A percentile compares a stretch with the other conserved stretches of the same genome.
Evolutionary conservation across 495 filamentous ascomycete genomes (phyloP).

Genomic region (Astrocystis sublimbata): DNA sequence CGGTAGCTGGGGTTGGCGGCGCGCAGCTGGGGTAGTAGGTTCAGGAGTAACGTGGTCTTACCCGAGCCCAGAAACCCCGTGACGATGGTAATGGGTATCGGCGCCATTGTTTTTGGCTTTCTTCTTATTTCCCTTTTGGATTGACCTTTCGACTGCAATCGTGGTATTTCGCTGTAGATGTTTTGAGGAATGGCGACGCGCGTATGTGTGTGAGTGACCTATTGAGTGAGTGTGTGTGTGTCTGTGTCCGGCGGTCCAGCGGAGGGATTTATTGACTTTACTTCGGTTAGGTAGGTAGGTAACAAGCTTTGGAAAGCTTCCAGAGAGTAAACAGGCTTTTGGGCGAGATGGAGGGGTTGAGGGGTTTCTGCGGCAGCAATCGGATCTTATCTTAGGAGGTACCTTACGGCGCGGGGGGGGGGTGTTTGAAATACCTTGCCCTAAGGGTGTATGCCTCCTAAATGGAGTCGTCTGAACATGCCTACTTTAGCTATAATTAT

Average conservation of each 20-base stretch:
- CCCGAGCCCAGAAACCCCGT: conserved; percentile 95
- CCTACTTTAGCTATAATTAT: no score
- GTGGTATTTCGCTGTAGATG: conserved; percentile 39
- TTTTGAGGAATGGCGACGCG: neutral
- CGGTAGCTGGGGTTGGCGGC: conserved; percentile 64
- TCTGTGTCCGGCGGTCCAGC: no score
- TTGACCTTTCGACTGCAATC: no score
- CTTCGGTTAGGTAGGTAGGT: no score
- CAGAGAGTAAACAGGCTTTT: neutral
- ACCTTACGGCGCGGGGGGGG: no score
- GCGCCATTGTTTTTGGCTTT: conserved; percentile 56
- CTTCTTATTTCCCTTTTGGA: no score
- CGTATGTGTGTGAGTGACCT: neutral
- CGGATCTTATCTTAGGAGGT: conserved; percentile 1
- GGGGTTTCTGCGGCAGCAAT: conserved; percentile 7
- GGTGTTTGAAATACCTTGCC: no score
- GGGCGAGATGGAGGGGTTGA: conserved; percentile 11
- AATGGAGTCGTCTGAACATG: no score
- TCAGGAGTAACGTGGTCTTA: conserved; percentile 90
- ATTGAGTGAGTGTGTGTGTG: no score
- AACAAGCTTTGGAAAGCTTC: no score
- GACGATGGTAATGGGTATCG: conserved; percentile 88
- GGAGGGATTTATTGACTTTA: no score
- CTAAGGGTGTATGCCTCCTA: no score
- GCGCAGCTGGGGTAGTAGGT: conserved; percentile 84